These are phyloP conservation scores for Madurella mycetomatis DNA, from an alignment of 2,329 filamentous ascomycete species.

Conservation along the genomic window DNA sequence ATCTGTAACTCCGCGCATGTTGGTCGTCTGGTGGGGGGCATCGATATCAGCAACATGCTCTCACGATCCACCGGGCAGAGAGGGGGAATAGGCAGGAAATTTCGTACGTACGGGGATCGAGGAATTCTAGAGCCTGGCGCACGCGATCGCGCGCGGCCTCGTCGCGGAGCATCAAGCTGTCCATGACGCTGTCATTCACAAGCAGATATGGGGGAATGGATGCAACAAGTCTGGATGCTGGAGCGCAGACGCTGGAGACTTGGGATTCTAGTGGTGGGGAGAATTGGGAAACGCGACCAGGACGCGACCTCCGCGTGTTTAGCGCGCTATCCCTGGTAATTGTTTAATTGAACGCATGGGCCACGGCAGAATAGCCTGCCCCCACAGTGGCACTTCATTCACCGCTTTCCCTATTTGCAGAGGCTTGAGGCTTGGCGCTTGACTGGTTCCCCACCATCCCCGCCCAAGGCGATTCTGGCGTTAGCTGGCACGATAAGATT, in stretches of 20 bases:
- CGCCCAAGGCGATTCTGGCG: too few species aligned
- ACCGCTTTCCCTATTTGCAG: neutral
- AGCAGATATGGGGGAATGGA: slow-evolving; percentile 1
- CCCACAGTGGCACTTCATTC: neutral
- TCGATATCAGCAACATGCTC: slow-evolving; percentile 3
- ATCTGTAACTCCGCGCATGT: slow-evolving; percentile 69
- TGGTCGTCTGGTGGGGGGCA: slow-evolving; percentile 41
- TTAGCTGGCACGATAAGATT: too few species aligned
- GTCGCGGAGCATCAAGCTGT: slow-evolving; percentile 72
- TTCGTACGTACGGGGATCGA: slow-evolving; percentile 86
- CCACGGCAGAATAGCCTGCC: neutral
- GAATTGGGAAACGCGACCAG: slow-evolving; percentile 20
- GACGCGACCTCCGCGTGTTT: slow-evolving; percentile 21
- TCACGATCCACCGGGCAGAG: neutral
- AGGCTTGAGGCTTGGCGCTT: too few species aligned
- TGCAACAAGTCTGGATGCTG: neutral
- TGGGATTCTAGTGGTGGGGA: slow-evolving; percentile 11
- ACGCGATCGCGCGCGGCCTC: slow-evolving; percentile 80
- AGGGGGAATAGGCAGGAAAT: slow-evolving; percentile 26
- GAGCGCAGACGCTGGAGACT: neutral
- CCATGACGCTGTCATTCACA: slow-evolving; percentile 50
- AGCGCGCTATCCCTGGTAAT: slow-evolving; percentile 19
- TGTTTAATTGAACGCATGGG: slow-evolving; percentile 26
- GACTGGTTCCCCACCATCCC: too few species aligned
- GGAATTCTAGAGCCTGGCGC: slow-evolving; percentile 83